Evolutionary conservation across 768 basidiomycete species (phyloP).

Genomic region (Serpula lacrymans): DNA sequence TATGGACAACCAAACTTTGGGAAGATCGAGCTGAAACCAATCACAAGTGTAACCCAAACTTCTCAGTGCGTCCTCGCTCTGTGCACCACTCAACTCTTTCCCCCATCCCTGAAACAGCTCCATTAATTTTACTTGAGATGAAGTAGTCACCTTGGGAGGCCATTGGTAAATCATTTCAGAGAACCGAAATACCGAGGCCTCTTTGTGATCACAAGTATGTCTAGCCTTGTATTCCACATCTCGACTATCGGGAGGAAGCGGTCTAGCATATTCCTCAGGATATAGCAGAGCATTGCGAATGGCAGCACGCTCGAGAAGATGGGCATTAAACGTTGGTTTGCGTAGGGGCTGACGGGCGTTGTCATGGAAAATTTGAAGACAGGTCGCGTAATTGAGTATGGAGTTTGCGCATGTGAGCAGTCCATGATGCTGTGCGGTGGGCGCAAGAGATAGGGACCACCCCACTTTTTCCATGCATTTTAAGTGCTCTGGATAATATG

Average conservation of each 20-base stretch:
- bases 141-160: slow-evolving; percentile 1
- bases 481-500: slow-evolving; percentile 36
- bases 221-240: slow-evolving; percentile 10
- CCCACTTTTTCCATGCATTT: slow-evolving; percentile 37
- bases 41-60: slow-evolving; percentile 21
- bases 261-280: slow-evolving; percentile 9
- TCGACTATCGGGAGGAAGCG: background rate
- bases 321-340: slow-evolving; percentile 9
- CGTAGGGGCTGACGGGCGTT: background rate
- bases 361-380: slow-evolving; percentile 12
- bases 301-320: slow-evolving; percentile 16
- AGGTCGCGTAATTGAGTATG: slow-evolving; percentile 26
- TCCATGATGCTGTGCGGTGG: slow-evolving; percentile 28
- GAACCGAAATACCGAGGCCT: background rate
- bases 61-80: background rate
- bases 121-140: background rate
- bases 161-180: slow-evolving; percentile 1
- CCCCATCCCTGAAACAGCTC: background rate
- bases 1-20: slow-evolving; percentile 21
- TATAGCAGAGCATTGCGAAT: slow-evolving; percentile 12
- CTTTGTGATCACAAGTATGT: background rate
- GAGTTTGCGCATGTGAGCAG: slow-evolving; percentile 19
- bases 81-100: background rate
- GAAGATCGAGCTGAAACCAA: slow-evolving; percentile 23
- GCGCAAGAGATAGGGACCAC: slow-evolving; percentile 20